Percentiles rank a stretch among this genome's conserved stretches.
Evolutionary conservation across 148 eudicot species (phyloP).

Genomic region (Hydrangea macrophylla): DNA sequence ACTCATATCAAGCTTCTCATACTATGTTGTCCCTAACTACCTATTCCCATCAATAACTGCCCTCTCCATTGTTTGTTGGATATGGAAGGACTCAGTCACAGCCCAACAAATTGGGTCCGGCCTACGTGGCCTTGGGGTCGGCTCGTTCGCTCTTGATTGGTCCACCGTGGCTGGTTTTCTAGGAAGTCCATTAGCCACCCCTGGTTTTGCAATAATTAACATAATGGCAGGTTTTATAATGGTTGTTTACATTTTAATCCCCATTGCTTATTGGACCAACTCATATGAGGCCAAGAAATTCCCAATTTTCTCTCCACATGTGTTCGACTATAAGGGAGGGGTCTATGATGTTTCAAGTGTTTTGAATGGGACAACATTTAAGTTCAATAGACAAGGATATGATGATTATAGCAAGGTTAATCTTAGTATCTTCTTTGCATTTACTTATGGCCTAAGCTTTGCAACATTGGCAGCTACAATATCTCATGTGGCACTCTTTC

Average conservation of each 20-base stretch:
- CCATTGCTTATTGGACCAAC: constrained; percentile 39
- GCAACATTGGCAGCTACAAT: constrained; percentile 44
- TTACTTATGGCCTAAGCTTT: constrained; percentile 39
- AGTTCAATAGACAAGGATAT: constrained; percentile 31
- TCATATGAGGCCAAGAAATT: constrained; percentile 32
- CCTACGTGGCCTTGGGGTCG: constrained; percentile 40
- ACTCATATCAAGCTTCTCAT: constrained; percentile 41
- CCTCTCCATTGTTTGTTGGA: constrained; percentile 43
- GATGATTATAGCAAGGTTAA: constrained; percentile 34
- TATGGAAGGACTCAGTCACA: constrained; percentile 42
- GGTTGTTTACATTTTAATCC: constrained; percentile 31
- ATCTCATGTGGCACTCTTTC: constrained; percentile 45
- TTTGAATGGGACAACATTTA: constrained; percentile 28
- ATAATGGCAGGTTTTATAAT: constrained; percentile 32
- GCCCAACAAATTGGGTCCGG: constrained; percentile 51
- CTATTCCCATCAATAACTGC: constrained; percentile 45
- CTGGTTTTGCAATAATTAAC: constrained; percentile 41
- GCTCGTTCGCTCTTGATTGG: constrained; percentile 52
- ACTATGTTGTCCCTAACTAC: constrained; percentile 42
- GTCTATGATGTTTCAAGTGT: constrained; percentile 27
- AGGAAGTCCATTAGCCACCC: constrained; percentile 51
- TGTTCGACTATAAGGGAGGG: constrained; percentile 27
- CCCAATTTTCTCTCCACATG: constrained; percentile 40
- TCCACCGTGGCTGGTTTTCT: constrained; percentile 38
- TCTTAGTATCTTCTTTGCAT: constrained; percentile 36